Conservation (phyloP, 192 early-diverging fungal genomes). For the Umbelopsis vinacea region DNA sequence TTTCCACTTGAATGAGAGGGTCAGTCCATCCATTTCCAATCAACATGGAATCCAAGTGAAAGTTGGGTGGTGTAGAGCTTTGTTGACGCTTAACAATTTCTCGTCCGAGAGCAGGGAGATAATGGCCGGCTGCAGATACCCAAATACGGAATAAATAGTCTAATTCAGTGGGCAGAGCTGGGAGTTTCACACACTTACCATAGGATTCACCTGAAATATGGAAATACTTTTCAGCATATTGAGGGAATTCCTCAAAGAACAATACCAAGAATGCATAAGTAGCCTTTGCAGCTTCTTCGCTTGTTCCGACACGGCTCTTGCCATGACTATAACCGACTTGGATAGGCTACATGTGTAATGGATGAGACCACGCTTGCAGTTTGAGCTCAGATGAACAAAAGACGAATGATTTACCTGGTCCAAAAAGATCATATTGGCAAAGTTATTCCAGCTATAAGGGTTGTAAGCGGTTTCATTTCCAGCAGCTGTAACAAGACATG, state of each 20-base stretch:
- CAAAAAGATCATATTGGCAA: slow-evolving; percentile 85
- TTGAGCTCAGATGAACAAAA: too few relatives aligned
- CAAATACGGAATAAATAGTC: slow-evolving; percentile 11
- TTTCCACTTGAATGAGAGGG: slow-evolving; percentile 85
- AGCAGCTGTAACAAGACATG: slow-evolving; percentile 81
- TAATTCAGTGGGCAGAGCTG: slow-evolving; percentile 26
- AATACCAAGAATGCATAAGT: slow-evolving; percentile 93
- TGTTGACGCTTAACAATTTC: slow-evolving; percentile 81
- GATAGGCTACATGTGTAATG: slow-evolving; percentile 56
- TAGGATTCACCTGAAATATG: slow-evolving; percentile 87
- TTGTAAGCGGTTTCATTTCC: slow-evolving; percentile 73
- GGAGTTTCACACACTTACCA: slow-evolving; percentile 24
- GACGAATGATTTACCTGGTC: slow-evolving; percentile 60
- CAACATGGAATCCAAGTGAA: slow-evolving; percentile 76
- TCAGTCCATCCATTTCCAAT: slow-evolving; percentile 96
- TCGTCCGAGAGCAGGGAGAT: slow-evolving; percentile 87
- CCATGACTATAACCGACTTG: slow-evolving; percentile 94
- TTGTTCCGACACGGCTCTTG: slow-evolving; percentile 67
- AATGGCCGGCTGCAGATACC: slow-evolving; percentile 76
- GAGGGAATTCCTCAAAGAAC: slow-evolving; percentile 84
- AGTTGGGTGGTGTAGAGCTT: slow-evolving; percentile 46
- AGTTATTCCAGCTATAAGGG: slow-evolving; percentile 86
- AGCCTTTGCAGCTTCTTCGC: slow-evolving; percentile 79
- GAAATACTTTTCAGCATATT: slow-evolving; percentile 80
- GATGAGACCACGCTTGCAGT: too few relatives aligned